Conservation (phyloP, 2,329 filamentous ascomycete species). For the Diplodia seriata region DNA sequence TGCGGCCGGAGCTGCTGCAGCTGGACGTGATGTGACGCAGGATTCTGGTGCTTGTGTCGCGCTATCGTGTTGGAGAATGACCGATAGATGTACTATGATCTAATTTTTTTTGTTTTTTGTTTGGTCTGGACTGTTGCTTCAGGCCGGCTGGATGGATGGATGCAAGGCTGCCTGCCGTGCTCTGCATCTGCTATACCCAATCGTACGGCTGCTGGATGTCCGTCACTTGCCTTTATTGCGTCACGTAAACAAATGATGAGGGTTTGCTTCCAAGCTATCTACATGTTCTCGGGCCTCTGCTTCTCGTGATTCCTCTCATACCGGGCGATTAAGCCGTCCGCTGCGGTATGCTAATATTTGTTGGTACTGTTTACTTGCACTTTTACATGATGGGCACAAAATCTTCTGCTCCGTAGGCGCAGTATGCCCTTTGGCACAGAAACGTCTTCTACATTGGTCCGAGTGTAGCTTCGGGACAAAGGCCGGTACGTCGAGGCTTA, state of each 20-base stretch:
- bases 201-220: neutral
- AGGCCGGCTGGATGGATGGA: too few relatives aligned
- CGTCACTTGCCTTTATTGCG: neutral
- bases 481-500: neutral
- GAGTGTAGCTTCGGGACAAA: neutral
- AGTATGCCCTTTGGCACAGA: neutral
- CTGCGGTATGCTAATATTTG: too few relatives aligned
- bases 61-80: neutral
- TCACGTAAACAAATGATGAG: neutral
- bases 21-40: neutral
- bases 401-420: too few relatives aligned
- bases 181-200: neutral
- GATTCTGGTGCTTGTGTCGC: neutral
- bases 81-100: neutral
- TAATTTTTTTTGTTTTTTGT: neutral
- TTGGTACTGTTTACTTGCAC: too few relatives aligned
- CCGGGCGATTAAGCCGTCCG: neutral
- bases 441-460: neutral
- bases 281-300: neutral
- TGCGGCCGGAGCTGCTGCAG: neutral
- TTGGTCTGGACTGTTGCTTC: neutral
- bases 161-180: too few relatives aligned
- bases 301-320: neutral
- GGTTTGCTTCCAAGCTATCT: neutral
- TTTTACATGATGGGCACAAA: too few relatives aligned